Conservation (phyloP, 305 asterid genomes). For the Fraxinus ornus region DNA sequence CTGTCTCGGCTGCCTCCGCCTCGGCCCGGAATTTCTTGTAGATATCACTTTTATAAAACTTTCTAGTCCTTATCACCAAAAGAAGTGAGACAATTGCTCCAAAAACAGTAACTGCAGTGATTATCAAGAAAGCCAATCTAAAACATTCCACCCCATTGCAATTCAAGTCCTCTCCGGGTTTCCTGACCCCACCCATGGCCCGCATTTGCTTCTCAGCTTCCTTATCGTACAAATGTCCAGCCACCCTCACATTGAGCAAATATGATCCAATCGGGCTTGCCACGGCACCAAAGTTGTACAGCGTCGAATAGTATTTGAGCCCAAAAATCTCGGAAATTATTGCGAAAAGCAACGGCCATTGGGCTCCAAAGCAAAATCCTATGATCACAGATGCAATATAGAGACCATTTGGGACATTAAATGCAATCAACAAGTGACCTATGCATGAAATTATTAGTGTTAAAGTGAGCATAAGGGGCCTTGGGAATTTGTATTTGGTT, state of each 20-base stretch:
- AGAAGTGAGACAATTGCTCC: conserved; percentile 60
- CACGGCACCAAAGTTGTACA: conserved; percentile 72
- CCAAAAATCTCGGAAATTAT: conserved; percentile 82
- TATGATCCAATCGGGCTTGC: conserved; percentile 80
- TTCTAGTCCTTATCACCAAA: conserved; percentile 61
- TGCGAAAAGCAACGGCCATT: conserved; percentile 82
- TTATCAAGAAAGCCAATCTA: conserved; percentile 55
- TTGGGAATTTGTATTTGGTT: conserved; percentile 60
- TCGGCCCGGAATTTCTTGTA: conserved; percentile 59
- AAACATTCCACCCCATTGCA: conserved; percentile 64
- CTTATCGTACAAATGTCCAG: conserved; percentile 63
- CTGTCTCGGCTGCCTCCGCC: conserved; percentile 36
- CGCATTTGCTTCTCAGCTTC: conserved; percentile 63
- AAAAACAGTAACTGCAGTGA: conserved; percentile 55
- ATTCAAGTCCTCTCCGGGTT: conserved; percentile 45
- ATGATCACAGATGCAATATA: conserved; percentile 78
- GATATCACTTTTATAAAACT: conserved; percentile 70
- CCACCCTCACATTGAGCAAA: conserved; percentile 56
- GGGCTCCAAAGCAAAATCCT: conserved; percentile 85
- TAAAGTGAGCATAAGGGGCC: conserved; percentile 55
- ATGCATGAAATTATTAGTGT: conserved; percentile 46
- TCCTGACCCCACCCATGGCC: conserved; percentile 32
- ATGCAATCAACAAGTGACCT: conserved; percentile 71
- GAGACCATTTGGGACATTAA: conserved; percentile 55
- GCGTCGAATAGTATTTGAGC: conserved; percentile 73